A percentile compares a stretch with the other conserved stretches of the same genome.
Conservation (phyloP, 306 rosid genomes). For the Inga laurina region DNA sequence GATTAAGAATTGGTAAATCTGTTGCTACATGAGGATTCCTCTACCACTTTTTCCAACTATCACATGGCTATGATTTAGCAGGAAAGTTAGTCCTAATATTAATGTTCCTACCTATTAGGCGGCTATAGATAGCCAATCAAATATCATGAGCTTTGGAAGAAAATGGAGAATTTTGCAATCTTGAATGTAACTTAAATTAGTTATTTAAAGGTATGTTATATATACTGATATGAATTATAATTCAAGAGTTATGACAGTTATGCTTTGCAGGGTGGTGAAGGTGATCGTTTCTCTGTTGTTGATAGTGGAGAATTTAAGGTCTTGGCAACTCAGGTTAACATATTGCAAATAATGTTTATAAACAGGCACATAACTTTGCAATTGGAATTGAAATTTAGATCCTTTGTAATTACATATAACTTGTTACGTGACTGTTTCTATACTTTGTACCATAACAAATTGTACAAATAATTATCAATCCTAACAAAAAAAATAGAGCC, state of each 20-base stretch:
- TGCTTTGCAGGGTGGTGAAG: slow-evolving; percentile 92
- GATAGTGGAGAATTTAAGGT: slow-evolving; percentile 95
- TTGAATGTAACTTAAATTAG: slow-evolving; percentile 8
- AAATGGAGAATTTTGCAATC: slow-evolving; percentile 9
- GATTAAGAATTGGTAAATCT: no score
- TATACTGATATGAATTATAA: slow-evolving; percentile 17
- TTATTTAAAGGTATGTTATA: slow-evolving; percentile 6
- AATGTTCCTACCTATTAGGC: neutral
- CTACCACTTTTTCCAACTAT: no score
- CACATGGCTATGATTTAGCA: no score
- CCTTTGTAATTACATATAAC: no score
- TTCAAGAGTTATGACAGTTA: slow-evolving; percentile 27
- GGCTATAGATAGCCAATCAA: neutral
- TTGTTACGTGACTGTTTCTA: no score
- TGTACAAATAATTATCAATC: no score
- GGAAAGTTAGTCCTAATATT: neutral
- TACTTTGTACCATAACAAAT: no score
- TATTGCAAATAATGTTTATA: no score
- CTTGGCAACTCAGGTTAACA: slow-evolving; percentile 84
- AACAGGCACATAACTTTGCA: no score
- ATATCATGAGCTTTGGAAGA: slow-evolving; percentile 13
- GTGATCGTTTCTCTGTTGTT: slow-evolving; percentile 96
- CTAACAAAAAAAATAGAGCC: no score
- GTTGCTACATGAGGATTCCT: no score
- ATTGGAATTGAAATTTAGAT: no score